These are phyloP conservation scores for Pseudopyrenochaeta lycopersici DNA, from an alignment of 2,329 filamentous ascomycete genomes.

Conservation along the genomic window DNA sequence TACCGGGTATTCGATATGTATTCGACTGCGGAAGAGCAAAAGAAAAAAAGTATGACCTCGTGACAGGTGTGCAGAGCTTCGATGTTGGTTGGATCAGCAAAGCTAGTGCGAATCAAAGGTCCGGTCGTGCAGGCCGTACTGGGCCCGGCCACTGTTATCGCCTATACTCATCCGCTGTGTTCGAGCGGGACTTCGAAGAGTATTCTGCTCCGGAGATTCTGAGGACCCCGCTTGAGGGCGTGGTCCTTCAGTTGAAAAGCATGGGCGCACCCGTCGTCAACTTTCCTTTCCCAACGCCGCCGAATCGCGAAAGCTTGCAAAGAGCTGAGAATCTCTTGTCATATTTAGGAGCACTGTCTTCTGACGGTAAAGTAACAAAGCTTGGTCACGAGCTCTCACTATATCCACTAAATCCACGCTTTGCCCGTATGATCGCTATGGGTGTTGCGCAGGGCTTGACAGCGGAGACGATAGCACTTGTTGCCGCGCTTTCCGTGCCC, in stretches of 20 bases:
- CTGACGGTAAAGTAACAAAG: constrained; percentile 77
- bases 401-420: constrained; percentile 90
- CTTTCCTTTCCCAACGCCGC: constrained; percentile 95
- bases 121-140: constrained; percentile 93
- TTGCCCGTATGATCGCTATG: constrained; percentile 89
- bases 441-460: constrained; percentile 84
- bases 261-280: constrained; percentile 93
- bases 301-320: constrained; percentile 76
- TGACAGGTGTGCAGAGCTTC: constrained; percentile 93
- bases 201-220: constrained; percentile 90
- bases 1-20: constrained; percentile 93
- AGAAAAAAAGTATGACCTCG: constrained; percentile 86
- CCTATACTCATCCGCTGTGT: constrained; percentile 93
- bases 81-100: constrained; percentile 98
- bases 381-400: constrained; percentile 83
- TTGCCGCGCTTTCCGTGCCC: constrained; percentile 86
- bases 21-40: constrained; percentile 95
- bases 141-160: constrained; percentile 96
- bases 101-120: constrained; percentile 89
- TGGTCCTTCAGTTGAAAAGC: constrained; percentile 92
- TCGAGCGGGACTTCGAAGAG: constrained; percentile 85
- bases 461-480: constrained; percentile 85
- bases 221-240: constrained; percentile 86
- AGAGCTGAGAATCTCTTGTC: constrained; percentile 87
- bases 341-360: constrained; percentile 82